phyloP scores from a whole-genome alignment of 352 stramenopile genomes.

The Globisporangium solare region DNA sequence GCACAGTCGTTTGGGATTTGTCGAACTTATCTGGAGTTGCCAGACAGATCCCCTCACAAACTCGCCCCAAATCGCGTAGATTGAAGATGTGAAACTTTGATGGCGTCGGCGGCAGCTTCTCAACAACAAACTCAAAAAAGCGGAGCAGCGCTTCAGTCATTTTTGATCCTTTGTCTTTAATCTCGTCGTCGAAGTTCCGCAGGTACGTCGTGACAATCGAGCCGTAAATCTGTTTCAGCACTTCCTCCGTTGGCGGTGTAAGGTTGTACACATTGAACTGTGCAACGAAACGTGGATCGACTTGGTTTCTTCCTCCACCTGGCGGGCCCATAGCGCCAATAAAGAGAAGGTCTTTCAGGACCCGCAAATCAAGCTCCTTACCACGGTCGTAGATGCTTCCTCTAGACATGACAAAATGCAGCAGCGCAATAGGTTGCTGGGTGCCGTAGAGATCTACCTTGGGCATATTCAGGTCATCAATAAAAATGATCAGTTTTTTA shows the following conservation, averaged over 20 bases:
- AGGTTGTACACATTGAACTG: slow-evolving; percentile 97
- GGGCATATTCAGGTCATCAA: slow-evolving; percentile 97
- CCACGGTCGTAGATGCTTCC: slow-evolving; percentile 92
- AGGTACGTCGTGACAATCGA: slow-evolving; percentile 91
- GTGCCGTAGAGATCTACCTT: slow-evolving; percentile 95
- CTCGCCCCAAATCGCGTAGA: slow-evolving; percentile 90
- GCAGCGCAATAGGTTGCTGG: slow-evolving; percentile 92
- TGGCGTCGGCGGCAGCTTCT: slow-evolving; percentile 90
- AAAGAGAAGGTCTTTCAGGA: slow-evolving; percentile 92
- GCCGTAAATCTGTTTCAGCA: slow-evolving; percentile 92
- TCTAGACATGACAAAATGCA: slow-evolving; percentile 92
- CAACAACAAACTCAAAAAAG: slow-evolving; percentile 89
- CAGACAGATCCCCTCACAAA: slow-evolving; percentile 94
- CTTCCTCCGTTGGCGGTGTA: slow-evolving; percentile 84
- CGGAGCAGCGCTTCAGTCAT: slow-evolving; percentile 85
- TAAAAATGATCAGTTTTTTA: slow-evolving; percentile 94
- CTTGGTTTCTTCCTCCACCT: slow-evolving; percentile 91
- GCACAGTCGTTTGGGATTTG: slow-evolving; percentile 60
- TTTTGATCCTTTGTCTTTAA: slow-evolving; percentile 73
- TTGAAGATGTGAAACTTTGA: slow-evolving; percentile 98
- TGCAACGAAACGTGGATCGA: slow-evolving; percentile 92
- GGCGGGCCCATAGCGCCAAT: slow-evolving; percentile 94
- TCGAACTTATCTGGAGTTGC: slow-evolving; percentile 89
- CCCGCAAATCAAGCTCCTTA: slow-evolving; percentile 93
- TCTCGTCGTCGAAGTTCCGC: slow-evolving; percentile 82